Evolutionary conservation across 2,329 filamentous ascomycete species (phyloP).

Genomic region (Arachnopeziza araneosa): DNA sequence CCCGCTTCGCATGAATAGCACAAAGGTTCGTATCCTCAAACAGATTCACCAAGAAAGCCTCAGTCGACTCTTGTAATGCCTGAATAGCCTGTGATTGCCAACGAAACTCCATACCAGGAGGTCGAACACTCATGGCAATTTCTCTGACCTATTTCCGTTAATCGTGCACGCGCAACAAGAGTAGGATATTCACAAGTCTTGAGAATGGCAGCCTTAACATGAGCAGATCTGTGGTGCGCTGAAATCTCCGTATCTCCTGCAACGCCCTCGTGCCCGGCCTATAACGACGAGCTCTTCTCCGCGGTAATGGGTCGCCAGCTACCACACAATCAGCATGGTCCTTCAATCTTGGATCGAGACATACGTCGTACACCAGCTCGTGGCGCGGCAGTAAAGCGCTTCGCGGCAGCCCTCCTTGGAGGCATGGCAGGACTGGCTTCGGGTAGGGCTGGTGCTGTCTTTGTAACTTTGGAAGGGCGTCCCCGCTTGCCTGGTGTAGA

Average conservation of each 20-base stretch:
- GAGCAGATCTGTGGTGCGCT: conserved; percentile 82
- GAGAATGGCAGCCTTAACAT: conserved; percentile 77
- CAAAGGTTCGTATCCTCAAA: conserved; percentile 96
- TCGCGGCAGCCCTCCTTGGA: conserved; percentile 6
- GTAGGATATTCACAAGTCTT: conserved; percentile 51
- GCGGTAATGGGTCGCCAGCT: conserved; percentile 68
- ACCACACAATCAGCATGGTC: neutral
- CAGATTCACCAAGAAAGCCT: conserved; percentile 92
- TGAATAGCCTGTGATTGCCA: conserved; percentile 96
- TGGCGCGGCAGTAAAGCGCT: conserved; percentile 1
- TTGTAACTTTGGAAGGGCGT: neutral
- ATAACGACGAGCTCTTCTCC: conserved; percentile 58
- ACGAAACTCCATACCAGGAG: conserved; percentile 64
- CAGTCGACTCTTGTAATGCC: conserved; percentile 90
- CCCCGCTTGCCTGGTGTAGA: neutral
- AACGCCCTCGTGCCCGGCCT: conserved; percentile 79
- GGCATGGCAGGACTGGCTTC: conserved; percentile 4
- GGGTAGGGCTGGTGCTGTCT: neutral
- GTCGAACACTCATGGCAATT: conserved; percentile 61
- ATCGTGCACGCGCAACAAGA: neutral
- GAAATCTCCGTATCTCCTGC: conserved; percentile 86
- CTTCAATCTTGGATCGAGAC: neutral
- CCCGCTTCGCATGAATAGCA: conserved; percentile 92
- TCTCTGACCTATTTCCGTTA: conserved; percentile 54
- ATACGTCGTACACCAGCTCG: conserved; percentile 7